Evolutionary conservation across 129 eudicot genomes (phyloP), one percentile per base, ranked within the genome.

Genomic region (Escallonia rubra): DNA sequence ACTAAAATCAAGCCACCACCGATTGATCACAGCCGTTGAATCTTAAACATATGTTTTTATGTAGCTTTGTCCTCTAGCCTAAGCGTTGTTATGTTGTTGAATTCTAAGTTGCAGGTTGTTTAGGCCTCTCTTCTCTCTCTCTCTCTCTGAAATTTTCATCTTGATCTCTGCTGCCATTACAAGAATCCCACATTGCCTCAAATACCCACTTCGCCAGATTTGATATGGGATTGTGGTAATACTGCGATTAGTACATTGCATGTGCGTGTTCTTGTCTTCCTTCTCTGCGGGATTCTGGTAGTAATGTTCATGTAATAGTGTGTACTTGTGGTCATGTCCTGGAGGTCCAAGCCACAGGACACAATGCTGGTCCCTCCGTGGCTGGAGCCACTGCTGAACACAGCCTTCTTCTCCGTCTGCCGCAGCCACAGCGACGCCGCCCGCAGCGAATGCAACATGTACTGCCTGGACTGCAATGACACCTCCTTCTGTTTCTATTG

Each of bases 391-490:
- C 75, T 93, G 65, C 68, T 93, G 6, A 80, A 68, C 50, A 79
- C 92, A 1, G 60, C 83, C 34, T 93, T 93, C 71, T 93, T 93
- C 81, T 68, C 76, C 16, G 72, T 82, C 38, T 93, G 98, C 79
- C 76, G 83, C 67, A 86, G 80, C 2, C 98, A 93, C 67, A 80
- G 86, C 4, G 95, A 82, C 39, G 96, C 95, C 23, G 92, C 98
- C 16, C 61, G 95, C 72, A 89, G 98, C 61, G 98, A 93, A 72
- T 86, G 98, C 64, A 93, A 93, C 41, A 93, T 93, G 98, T 93
- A 63, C 62, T 93, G 98, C 60, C 59, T 93, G 61, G 98, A 93
- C 58, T 93, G 98, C 79, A 81, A 86, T 65, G 73, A 67, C 42
- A 80, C 76, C 53, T 81, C 96, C 11, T 93, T 93, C 56, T 93